A percentile compares a stretch with the other conserved stretches of the same genome.
Conservation (phyloP, 805 yeast species). For the Wickerhamomyces rabaulensis region DNA sequence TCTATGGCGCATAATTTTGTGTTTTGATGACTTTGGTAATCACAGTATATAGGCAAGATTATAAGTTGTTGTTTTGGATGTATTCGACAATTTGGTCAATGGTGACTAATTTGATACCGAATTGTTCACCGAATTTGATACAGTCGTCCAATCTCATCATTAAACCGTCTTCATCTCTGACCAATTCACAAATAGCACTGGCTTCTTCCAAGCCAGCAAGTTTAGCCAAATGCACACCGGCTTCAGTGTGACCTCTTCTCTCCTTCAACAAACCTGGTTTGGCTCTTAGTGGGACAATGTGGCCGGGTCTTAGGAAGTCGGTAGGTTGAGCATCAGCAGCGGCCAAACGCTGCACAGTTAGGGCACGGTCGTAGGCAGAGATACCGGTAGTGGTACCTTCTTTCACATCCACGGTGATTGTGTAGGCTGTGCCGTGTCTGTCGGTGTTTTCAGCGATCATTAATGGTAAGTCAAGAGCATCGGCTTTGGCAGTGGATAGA, state of each 20-base stretch:
- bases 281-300: slow-evolving; percentile 88
- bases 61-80: slow-evolving; percentile 25
- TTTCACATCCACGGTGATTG: slow-evolving; percentile 81
- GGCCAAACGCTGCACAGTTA: slow-evolving; percentile 73
- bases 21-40: no score
- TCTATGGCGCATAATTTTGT: neutral
- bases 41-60: slow-evolving; percentile 1
- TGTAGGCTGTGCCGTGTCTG: slow-evolving; percentile 95
- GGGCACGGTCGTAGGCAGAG: slow-evolving; percentile 88
- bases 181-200: slow-evolving; percentile 90
- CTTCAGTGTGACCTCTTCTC: slow-evolving; percentile 97
- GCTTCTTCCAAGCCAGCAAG: slow-evolving; percentile 79
- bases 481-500: slow-evolving; percentile 70
- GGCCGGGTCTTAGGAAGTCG: slow-evolving; percentile 91
- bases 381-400: slow-evolving; percentile 97
- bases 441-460: slow-evolving; percentile 58
- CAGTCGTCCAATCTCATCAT: slow-evolving; percentile 96
- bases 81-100: slow-evolving; percentile 68
- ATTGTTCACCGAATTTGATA: slow-evolving; percentile 55
- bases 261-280: slow-evolving; percentile 72
- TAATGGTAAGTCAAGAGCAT: slow-evolving; percentile 69
- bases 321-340: slow-evolving; percentile 46
- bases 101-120: slow-evolving; percentile 65
- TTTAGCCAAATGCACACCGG: slow-evolving; percentile 82
- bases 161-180: slow-evolving; percentile 85